These are phyloP conservation scores for Sicyos edulis DNA, from an alignment of 306 rosid species.

Conservation along the genomic window DNA sequence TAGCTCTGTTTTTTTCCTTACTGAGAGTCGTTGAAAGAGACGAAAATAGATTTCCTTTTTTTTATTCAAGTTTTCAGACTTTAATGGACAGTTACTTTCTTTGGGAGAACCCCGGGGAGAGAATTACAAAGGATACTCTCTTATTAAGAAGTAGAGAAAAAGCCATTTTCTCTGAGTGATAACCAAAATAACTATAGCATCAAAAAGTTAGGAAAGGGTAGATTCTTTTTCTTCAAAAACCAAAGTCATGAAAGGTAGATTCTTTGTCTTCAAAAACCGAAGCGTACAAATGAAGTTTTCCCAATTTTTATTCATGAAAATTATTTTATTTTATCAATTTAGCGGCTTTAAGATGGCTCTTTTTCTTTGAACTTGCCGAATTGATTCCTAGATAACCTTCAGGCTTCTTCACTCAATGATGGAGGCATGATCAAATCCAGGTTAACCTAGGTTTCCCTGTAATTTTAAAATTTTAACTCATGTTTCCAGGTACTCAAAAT, in stretches of 20 bases:
- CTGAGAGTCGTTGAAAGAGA: slow-evolving; percentile 16
- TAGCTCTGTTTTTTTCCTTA: slow-evolving; percentile 4
- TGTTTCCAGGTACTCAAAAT: slow-evolving; percentile 65
- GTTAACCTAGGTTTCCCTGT: neutral
- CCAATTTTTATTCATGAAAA: too few relatives aligned
- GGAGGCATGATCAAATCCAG: neutral
- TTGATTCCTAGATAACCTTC: neutral
- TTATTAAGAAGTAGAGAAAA: too few relatives aligned
- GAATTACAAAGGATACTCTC: too few relatives aligned
- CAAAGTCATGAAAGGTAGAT: too few relatives aligned
- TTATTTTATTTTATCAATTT: neutral
- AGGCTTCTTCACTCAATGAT: neutral
- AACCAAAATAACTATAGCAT: too few relatives aligned
- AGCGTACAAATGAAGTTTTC: too few relatives aligned
- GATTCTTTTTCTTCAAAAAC: too few relatives aligned
- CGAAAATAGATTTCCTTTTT: neutral
- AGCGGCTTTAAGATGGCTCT: neutral
- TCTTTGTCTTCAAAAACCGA: too few relatives aligned
- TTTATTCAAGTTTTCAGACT: neutral
- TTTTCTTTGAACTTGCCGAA: slow-evolving; percentile 15
- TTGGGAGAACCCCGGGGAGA: neutral
- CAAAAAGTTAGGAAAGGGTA: too few relatives aligned
- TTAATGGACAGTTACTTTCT: neutral
- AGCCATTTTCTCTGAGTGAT: too few relatives aligned
- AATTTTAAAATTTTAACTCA: neutral